A percentile compares a stretch with the other conserved stretches of the same genome.
Conservation (phyloP, 192 early-diverging fungal species). For the Radiomyces spectabilis region DNA sequence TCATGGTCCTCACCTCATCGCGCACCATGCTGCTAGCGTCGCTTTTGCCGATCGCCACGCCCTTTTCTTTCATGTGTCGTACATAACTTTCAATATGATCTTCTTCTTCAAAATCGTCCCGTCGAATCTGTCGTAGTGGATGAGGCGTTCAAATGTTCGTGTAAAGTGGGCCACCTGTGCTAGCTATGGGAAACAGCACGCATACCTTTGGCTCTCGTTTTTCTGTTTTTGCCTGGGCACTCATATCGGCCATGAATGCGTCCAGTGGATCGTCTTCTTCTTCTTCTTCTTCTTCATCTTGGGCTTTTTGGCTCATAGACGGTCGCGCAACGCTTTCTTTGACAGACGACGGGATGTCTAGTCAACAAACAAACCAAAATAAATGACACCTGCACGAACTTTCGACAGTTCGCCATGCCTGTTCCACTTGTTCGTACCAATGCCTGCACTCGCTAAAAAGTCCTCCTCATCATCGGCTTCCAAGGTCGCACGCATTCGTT, state of each 20-base stretch:
- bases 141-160: neutral
- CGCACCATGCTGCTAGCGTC: slow-evolving; percentile 26
- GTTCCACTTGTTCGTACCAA: slow-evolving; percentile 14
- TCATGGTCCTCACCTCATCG: slow-evolving; percentile 34
- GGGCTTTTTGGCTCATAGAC: too few relatives aligned
- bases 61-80: slow-evolving; percentile 67
- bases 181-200: neutral
- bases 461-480: slow-evolving; percentile 26
- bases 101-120: slow-evolving; percentile 69
- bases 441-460: slow-evolving; percentile 25
- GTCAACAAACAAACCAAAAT: neutral
- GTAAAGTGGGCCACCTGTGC: neutral
- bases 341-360: too few relatives aligned
- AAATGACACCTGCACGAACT: neutral
- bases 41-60: slow-evolving; percentile 61
- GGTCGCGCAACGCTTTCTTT: too few relatives aligned
- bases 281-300: slow-evolving; percentile 14
- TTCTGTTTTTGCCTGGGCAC: slow-evolving; percentile 33
- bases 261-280: slow-evolving; percentile 73
- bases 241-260: slow-evolving; percentile 77
- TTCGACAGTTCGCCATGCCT: neutral
- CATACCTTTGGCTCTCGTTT: neutral
- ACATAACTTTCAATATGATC: slow-evolving; percentile 71
- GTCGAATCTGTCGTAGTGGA: slow-evolving; percentile 27
- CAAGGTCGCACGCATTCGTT: neutral